These are phyloP conservation scores for Penicillium angulare DNA, from an alignment of 495 filamentous ascomycete genomes.

Conservation along the genomic window DNA sequence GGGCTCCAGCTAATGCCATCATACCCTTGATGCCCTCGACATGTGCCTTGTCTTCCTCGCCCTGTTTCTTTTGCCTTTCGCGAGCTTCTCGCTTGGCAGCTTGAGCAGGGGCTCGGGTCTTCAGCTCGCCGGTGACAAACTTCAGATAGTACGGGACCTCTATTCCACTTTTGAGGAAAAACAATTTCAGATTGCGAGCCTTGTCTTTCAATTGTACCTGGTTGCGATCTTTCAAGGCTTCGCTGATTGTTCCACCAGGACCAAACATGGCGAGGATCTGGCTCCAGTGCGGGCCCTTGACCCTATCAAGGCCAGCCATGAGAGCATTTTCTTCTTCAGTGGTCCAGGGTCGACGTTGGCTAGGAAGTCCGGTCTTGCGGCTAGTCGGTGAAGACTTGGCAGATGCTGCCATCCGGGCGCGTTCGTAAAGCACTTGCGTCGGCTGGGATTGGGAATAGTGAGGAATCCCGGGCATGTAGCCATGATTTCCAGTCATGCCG, in stretches of 20 bases:
- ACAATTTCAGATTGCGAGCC: constrained; percentile 89
- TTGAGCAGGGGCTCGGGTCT: constrained; percentile 82
- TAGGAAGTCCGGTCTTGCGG: constrained; percentile 72
- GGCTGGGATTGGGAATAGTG: constrained; percentile 71
- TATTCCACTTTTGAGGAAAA: constrained; percentile 89
- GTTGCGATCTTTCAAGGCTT: constrained; percentile 86
- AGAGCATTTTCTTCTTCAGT: constrained; percentile 88
- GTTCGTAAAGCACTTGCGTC: constrained; percentile 77
- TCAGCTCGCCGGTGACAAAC: constrained; percentile 89
- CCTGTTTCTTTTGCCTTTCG: constrained; percentile 62
- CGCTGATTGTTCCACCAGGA: constrained; percentile 74
- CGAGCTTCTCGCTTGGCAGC: constrained; percentile 79
- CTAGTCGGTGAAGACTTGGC: constrained; percentile 73
- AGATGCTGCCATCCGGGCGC: constrained; percentile 76
- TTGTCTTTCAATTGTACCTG: constrained; percentile 97
- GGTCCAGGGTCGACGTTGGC: constrained; percentile 86
- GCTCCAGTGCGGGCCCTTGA: constrained; percentile 94
- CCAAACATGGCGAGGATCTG: constrained; percentile 91
- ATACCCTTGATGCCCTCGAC: constrained; percentile 72
- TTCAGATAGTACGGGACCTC: constrained; percentile 92
- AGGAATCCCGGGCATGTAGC: constrained; percentile 51
- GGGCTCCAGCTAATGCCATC: constrained; percentile 55
- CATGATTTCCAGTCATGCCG: constrained; percentile 40
- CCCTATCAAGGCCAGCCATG: constrained; percentile 86
- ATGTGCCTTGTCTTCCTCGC: constrained; percentile 69